Conservation (phyloP, 2,329 filamentous ascomycete species). For the Calonectria montana region DNA sequence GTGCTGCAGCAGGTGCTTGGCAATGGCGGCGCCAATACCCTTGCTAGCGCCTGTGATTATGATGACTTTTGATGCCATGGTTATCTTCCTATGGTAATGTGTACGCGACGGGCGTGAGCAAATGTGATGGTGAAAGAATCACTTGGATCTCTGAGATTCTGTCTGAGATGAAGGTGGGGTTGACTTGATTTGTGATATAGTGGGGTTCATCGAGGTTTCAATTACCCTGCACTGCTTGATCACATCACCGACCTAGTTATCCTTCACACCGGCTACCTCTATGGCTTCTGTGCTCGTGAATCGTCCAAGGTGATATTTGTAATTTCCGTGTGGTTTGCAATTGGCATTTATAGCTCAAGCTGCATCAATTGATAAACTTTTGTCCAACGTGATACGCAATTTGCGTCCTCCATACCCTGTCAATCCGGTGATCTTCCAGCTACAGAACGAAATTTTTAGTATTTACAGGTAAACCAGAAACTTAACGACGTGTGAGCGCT, state of each 20-base stretch:
- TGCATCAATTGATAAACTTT: too few species aligned
- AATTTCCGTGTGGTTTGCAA: neutral
- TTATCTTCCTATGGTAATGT: conserved; percentile 22
- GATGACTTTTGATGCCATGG: conserved; percentile 71
- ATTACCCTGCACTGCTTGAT: conserved; percentile 32
- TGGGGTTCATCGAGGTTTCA: conserved; percentile 29
- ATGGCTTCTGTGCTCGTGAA: neutral
- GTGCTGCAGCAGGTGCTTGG: conserved; percentile 61
- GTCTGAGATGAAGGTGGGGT: conserved; percentile 7
- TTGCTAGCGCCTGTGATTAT: conserved; percentile 76
- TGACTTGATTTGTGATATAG: conserved; percentile 24
- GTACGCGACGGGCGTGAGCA: conserved; percentile 4
- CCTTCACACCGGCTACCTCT: neutral
- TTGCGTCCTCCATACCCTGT: too few species aligned
- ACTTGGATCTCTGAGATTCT: neutral
- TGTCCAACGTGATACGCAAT: too few species aligned
- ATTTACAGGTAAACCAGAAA: too few species aligned
- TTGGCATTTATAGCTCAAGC: too few species aligned
- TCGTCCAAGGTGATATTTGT: neutral
- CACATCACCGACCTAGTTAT: conserved; percentile 3
- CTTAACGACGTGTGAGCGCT: neutral
- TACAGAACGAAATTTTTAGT: too few species aligned
- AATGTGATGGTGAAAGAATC: neutral
- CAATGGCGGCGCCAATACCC: conserved; percentile 69
- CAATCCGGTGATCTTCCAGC: too few species aligned